Conservation (phyloP, 371 early-diverging fungal species). For the Chytridium lagenaria region DNA sequence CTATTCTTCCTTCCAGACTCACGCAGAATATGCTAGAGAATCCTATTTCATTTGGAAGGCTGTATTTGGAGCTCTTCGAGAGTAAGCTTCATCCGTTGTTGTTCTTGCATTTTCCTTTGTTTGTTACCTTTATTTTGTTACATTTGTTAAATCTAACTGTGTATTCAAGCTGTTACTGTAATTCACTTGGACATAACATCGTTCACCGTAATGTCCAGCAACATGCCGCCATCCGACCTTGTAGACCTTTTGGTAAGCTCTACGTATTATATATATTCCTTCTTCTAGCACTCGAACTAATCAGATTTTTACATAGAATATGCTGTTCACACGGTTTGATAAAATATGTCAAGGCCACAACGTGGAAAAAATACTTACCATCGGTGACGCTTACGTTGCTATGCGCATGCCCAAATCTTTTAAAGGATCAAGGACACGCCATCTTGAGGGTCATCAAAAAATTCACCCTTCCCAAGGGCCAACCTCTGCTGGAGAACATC, state of each 20-base stretch:
- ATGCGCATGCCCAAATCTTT: no score
- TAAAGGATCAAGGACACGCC: no score
- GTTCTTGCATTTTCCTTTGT: no score
- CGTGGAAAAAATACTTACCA: constrained; percentile 20
- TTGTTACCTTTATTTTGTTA: no score
- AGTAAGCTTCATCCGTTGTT: background rate
- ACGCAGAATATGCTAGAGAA: background rate
- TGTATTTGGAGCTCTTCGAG: background rate
- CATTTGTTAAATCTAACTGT: no score
- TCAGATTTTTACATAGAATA: background rate
- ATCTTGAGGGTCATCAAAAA: no score
- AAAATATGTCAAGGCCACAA: background rate
- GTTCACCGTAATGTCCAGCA: constrained; percentile 19
- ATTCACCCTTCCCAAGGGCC: no score
- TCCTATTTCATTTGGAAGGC: background rate
- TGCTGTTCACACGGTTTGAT: constrained; percentile 15
- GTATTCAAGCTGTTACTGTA: background rate
- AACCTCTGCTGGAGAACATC: no score
- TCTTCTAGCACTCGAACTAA: background rate
- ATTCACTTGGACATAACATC: constrained; percentile 15
- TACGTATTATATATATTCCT: background rate
- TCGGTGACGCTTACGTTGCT: constrained; percentile 21
- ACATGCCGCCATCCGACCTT: background rate
- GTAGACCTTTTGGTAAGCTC: constrained; percentile 7
- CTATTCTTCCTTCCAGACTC: background rate